Evolutionary conservation across 352 stramenopile genomes (phyloP).

Genomic region (Phytophthora sansomeana): DNA sequence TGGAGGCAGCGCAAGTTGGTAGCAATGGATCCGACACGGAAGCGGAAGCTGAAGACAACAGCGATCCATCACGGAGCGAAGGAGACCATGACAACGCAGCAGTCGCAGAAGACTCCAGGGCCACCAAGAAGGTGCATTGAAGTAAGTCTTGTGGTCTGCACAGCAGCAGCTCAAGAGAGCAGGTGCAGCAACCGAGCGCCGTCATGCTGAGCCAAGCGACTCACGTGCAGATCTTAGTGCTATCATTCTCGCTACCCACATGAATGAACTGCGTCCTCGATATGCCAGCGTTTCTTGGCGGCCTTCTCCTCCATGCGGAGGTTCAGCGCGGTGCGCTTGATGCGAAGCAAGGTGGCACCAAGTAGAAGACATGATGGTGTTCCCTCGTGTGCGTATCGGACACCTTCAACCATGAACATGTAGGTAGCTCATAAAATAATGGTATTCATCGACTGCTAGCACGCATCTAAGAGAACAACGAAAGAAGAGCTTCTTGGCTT

Average conservation of each 20-base stretch:
- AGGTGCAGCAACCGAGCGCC: too few species aligned
- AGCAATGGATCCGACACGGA: constrained; percentile 11
- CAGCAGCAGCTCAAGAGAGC: background rate
- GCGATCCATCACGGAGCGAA: constrained; percentile 4
- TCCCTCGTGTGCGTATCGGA: background rate
- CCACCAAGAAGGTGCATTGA: constrained; percentile 36
- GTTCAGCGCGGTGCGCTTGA: background rate
- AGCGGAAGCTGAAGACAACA: background rate
- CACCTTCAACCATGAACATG: background rate
- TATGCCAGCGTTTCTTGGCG: constrained; percentile 1
- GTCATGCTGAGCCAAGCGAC: constrained; percentile 7
- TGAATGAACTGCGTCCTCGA: constrained; percentile 29
- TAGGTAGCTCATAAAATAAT: constrained; percentile 38
- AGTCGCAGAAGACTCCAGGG: constrained; percentile 13
- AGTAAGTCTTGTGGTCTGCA: background rate
- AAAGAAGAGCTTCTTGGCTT: background rate
- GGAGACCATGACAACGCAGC: constrained; percentile 1
- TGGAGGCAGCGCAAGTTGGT: background rate
- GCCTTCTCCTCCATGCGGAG: background rate
- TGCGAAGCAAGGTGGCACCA: background rate
- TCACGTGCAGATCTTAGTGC: constrained; percentile 22
- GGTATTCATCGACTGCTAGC: constrained; percentile 30
- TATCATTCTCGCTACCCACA: constrained; percentile 29
- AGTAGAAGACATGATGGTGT: constrained; percentile 5
- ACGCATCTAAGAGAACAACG: constrained; percentile 31